Evolutionary conservation across 148 eudicot species (phyloP).

Genomic region (Nepenthes mirabilis): DNA sequence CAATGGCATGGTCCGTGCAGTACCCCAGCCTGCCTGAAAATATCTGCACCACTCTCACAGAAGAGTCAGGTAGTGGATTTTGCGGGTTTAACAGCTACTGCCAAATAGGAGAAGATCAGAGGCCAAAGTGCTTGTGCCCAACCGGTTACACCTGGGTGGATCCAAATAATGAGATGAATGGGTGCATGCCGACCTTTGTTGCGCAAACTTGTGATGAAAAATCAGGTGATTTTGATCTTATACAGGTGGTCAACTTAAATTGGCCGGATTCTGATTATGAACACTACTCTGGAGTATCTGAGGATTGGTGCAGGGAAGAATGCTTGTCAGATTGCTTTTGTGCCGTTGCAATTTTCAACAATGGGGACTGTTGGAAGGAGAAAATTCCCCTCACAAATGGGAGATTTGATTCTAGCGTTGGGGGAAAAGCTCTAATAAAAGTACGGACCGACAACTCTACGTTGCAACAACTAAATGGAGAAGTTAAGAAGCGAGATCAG

Average conservation of each 20-base stretch:
- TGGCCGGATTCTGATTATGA: constrained; percentile 1
- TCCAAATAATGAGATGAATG: too few species aligned
- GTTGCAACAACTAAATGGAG: not conserved
- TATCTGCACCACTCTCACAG: too few species aligned
- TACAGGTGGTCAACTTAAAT: not conserved
- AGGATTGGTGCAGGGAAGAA: not conserved
- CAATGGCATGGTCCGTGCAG: not conserved
- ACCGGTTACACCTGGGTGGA: not conserved
- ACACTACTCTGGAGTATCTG: not conserved
- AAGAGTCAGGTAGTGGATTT: not conserved
- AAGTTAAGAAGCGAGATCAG: not conserved
- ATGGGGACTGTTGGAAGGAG: not conserved
- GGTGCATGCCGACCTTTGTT: too few species aligned
- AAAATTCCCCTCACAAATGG: constrained; percentile 3
- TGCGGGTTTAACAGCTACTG: not conserved
- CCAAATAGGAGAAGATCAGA: not conserved
- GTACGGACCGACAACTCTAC: not conserved
- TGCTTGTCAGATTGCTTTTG: constrained; percentile 4
- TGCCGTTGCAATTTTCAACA: constrained; percentile 3
- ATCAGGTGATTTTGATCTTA: not conserved
- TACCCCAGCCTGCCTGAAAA: not conserved
- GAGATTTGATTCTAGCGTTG: too few species aligned
- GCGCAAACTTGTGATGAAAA: too few species aligned
- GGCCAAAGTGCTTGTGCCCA: not conserved
- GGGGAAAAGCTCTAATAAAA: too few species aligned